A percentile compares a stretch with the other conserved stretches of the same genome.
These are phyloP conservation scores for Nemania sp. DNA, from an alignment of 2,329 filamentous ascomycete genomes.

Conservation along the genomic window DNA sequence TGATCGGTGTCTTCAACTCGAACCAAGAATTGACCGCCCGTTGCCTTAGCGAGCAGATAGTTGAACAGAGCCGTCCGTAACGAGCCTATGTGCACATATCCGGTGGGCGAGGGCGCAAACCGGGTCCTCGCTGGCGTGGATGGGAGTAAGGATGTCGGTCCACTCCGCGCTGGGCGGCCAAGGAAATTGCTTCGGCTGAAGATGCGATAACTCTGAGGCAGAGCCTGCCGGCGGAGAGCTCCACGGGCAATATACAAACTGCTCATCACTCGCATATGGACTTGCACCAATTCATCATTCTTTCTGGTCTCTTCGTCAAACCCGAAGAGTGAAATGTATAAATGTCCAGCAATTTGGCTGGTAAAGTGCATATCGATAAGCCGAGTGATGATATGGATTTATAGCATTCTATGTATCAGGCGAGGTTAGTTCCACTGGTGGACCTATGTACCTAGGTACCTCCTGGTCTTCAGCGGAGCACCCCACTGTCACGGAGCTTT, in stretches of 20 bases:
- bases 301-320: not conserved
- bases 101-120: slow-evolving; percentile 96
- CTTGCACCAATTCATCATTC: slow-evolving; percentile 27
- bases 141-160: slow-evolving; percentile 56
- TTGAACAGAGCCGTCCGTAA: slow-evolving; percentile 95
- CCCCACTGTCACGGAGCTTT: slow-evolving; percentile 12
- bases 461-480: not conserved
- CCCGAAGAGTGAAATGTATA: not conserved
- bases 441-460: not conserved
- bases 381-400: slow-evolving; percentile 5
- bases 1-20: slow-evolving; percentile 96
- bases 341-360: not conserved
- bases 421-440: not conserved
- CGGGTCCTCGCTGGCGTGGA: slow-evolving; percentile 77
- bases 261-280: slow-evolving; percentile 40
- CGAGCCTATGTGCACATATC: slow-evolving; percentile 91
- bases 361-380: slow-evolving; percentile 33
- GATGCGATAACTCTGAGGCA: slow-evolving; percentile 38
- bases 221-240: slow-evolving; percentile 39
- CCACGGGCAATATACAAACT: slow-evolving; percentile 42
- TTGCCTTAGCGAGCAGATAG: slow-evolving; percentile 87
- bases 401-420: not conserved
- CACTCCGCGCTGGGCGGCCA: slow-evolving; percentile 41
- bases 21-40: slow-evolving; percentile 89
- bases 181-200: slow-evolving; percentile 47